phyloP scores from a whole-genome alignment of 2,329 filamentous ascomycete species.

The Dryadomyces quercus-mongolicae region DNA sequence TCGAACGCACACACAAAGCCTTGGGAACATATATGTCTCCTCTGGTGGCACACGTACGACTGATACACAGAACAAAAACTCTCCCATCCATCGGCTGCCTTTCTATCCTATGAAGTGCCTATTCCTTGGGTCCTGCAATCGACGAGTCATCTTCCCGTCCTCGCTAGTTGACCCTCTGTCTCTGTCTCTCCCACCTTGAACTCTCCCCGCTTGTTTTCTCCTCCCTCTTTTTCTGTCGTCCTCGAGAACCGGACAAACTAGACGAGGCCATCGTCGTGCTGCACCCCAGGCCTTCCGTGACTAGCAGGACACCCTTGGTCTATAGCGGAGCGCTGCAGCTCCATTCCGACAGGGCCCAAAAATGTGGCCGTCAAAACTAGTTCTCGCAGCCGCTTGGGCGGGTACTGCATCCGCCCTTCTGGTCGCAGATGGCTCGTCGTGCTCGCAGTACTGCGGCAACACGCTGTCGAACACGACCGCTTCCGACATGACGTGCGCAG shows the following conservation, averaged over 20 bases:
- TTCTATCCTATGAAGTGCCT: too few species aligned
- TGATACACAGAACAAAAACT: neutral
- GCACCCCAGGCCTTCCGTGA: too few species aligned
- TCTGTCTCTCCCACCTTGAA: too few species aligned
- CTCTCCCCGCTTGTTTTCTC: neutral
- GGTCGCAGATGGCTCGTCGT: slow-evolving; percentile 35
- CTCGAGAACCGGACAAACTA: too few species aligned
- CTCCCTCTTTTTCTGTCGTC: too few species aligned
- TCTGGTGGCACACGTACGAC: neutral
- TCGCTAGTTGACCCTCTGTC: neutral
- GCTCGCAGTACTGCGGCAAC: slow-evolving; percentile 40
- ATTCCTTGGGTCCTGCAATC: neutral
- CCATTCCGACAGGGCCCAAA: neutral
- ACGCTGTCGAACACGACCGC: slow-evolving; percentile 30
- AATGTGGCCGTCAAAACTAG: slow-evolving; percentile 7
- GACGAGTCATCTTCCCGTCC: too few species aligned
- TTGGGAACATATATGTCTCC: neutral
- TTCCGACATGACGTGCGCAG: slow-evolving; percentile 36
- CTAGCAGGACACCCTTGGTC: too few species aligned
- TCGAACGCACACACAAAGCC: neutral
- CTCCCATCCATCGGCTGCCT: neutral
- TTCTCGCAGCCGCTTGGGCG: slow-evolving; percentile 12
- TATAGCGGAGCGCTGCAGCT: neutral
- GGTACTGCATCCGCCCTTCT: slow-evolving; percentile 22
- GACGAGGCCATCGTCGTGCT: too few species aligned